A percentile compares a stretch with the other conserved stretches of the same genome.
phyloP scores from a whole-genome alignment of 2,329 filamentous ascomycete species.

The Hypoxylon sp. region DNA sequence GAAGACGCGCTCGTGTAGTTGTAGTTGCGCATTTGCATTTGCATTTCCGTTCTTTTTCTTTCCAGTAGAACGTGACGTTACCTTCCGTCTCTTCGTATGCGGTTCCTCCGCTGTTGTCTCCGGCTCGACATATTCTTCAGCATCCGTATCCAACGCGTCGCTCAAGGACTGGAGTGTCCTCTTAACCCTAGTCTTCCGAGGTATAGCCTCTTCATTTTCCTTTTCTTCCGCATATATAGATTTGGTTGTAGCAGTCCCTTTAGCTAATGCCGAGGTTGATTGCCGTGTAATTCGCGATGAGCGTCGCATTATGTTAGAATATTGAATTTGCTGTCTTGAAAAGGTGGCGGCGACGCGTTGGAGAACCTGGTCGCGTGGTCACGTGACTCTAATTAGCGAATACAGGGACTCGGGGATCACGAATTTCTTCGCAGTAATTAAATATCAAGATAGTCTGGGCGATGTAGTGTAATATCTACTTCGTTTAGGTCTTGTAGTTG shows the following conservation, averaged over 20 bases:
- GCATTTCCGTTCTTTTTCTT: conserved; percentile 32
- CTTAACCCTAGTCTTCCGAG: conserved; percentile 23
- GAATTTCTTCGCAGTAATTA: neutral
- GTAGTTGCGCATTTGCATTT: conserved; percentile 34
- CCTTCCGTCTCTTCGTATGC: conserved; percentile 46
- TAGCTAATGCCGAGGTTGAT: conserved; percentile 4
- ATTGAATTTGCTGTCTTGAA: conserved; percentile 8
- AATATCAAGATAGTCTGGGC: neutral
- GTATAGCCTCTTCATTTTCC: conserved; percentile 3
- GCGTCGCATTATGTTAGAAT: conserved; percentile 49
- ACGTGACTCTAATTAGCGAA: conserved; percentile 29
- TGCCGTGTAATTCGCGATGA: conserved; percentile 45
- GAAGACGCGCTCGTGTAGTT: conserved; percentile 49
- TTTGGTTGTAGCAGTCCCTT: neutral
- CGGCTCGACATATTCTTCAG: conserved; percentile 36
- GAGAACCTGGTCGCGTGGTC: conserved; percentile 28
- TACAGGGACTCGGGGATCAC: neutral
- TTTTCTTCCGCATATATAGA: conserved; percentile 6
- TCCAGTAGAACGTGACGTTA: conserved; percentile 15
- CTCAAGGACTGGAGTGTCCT: conserved; percentile 39
- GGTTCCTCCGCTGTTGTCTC: conserved; percentile 5
- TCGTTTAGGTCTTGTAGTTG: neutral
- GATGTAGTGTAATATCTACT: neutral
- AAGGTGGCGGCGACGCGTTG: conserved; percentile 23
- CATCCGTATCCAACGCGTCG: conserved; percentile 43